Percentiles rank a stretch among this genome's conserved stretches.
phyloP scores from a whole-genome alignment of 2,329 filamentous ascomycete species.

The Calonectria pseudoreteaudii region DNA sequence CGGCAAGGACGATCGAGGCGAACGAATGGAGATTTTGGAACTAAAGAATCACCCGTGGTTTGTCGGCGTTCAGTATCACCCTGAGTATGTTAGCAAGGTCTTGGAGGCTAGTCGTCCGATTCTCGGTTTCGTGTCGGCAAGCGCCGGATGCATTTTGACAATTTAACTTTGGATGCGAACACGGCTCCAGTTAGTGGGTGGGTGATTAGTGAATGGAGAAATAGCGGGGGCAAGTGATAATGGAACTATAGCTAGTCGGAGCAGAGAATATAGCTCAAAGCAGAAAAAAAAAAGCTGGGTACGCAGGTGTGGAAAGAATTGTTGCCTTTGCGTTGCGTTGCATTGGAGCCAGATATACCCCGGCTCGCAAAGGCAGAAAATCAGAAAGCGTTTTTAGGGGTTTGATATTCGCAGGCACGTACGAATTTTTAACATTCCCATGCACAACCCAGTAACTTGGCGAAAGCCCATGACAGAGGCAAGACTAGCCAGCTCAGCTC shows the following conservation, averaged over 20 bases:
- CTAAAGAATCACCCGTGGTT: constrained; percentile 86
- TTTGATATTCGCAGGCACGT: neutral
- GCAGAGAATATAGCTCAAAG: neutral
- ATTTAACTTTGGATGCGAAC: neutral
- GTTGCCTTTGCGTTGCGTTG: neutral
- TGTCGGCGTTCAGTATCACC: constrained; percentile 70
- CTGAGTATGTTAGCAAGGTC: constrained; percentile 84
- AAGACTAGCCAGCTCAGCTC: neutral
- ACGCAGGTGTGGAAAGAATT: neutral
- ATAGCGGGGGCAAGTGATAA: neutral
- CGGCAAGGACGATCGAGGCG: constrained; percentile 82
- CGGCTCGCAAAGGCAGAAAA: neutral
- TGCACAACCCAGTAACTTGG: neutral
- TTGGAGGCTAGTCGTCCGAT: constrained; percentile 79
- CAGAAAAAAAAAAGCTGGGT: neutral
- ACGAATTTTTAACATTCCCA: neutral
- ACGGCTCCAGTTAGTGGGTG: neutral
- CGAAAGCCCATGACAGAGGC: neutral
- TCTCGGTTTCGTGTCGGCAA: constrained; percentile 64
- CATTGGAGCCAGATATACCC: neutral
- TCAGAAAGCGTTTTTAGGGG: neutral
- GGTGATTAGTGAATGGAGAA: neutral
- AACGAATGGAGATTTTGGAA: constrained; percentile 87
- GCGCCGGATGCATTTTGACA: constrained; percentile 65
- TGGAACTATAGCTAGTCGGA: neutral